Evolutionary conservation across 768 basidiomycete species (phyloP).

Genomic region (Grammothele lineata): DNA sequence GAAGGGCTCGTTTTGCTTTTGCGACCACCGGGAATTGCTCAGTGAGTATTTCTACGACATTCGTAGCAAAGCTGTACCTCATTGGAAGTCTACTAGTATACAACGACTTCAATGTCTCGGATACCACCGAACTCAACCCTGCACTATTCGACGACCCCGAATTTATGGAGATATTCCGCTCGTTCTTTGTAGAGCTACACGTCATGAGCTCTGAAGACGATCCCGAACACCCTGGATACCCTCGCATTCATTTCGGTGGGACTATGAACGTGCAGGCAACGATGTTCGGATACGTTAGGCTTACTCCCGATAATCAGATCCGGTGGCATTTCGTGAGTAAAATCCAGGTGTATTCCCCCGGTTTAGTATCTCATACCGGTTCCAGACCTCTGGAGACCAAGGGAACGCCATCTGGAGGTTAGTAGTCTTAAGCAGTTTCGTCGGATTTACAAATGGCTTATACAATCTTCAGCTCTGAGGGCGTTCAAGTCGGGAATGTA

Average conservation of each 20-base stretch:
- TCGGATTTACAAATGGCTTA: too few relatives aligned
- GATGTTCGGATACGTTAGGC: constrained; percentile 49
- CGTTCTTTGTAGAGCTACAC: constrained; percentile 42
- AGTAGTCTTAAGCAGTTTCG: constrained; percentile 10
- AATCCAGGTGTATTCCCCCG: not conserved
- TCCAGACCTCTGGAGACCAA: constrained; percentile 38
- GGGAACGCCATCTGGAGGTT: constrained; percentile 56
- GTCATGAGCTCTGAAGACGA: constrained; percentile 40
- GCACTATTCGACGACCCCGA: constrained; percentile 49
- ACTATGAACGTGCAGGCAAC: constrained; percentile 38
- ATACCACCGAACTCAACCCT: too few relatives aligned
- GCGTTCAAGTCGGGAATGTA: constrained; percentile 56
- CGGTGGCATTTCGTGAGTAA: constrained; percentile 61
- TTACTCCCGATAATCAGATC: constrained; percentile 54
- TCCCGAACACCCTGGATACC: constrained; percentile 44
- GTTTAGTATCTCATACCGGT: constrained; percentile 3
- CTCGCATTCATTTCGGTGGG: constrained; percentile 51
- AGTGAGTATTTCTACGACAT: constrained; percentile 36
- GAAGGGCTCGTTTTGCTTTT: constrained; percentile 63
- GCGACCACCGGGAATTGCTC: constrained; percentile 62
- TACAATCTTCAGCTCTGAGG: constrained; percentile 45
- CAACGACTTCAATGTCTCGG: constrained; percentile 40
- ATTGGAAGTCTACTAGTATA: constrained; percentile 33
- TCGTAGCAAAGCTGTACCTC: not conserved
- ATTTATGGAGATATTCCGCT: constrained; percentile 50